Evolutionary conservation across 2,329 filamentous ascomycete species (phyloP), one percentile per base, ranked within the genome.

Genomic region (Botrytis cinerea): DNA sequence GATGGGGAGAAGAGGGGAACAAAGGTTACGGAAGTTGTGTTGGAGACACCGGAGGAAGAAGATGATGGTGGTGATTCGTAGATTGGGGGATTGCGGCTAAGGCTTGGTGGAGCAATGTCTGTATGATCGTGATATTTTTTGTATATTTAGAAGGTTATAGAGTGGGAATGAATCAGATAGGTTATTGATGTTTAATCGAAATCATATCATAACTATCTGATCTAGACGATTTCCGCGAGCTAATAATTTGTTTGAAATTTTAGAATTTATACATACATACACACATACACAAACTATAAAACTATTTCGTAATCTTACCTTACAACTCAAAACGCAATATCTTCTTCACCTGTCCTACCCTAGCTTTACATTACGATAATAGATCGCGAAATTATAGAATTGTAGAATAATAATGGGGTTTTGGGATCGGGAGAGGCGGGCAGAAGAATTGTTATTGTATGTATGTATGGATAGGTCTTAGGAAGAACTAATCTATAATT

Each of bases 21-120:
- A 72, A 79, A 76, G 66, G 72, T 76, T 54, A 76, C 75, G n/a
- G 78, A 80, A 73, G 75, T 81, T 59, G 73, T 70, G 16, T 60
- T 80, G 20, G 78, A 77, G 74, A 77, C 77, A 20, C 12, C 28
- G 20, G 71, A 70, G 45, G 70, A 67, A 51, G 64, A 57, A 1
- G 64, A 45, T n/a, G n/a, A 28, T n/a, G 63, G 25, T 22, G 35
- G 28, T 6, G 61, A 54, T 18, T 32, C 51, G 10, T 62, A 54
- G 7, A 5, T 28, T 51, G 14, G 10, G 25, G 38, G 8, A 2
- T 2, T 28, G 48, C 10, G 25, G 4, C 1, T n/a, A 14, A 16
- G 51, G n/a, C 6, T 28, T 9, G 14, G 51, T 28, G 51, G n/a
- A 9, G 32, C 32, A 32, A 32, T 28, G 14, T n/a, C 28, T 57